Percentiles rank a stretch among this genome's conserved stretches.
phyloP scores from a whole-genome alignment of 108 stramenopile genomes.

The Cyclostephanos invisitatus region DNA sequence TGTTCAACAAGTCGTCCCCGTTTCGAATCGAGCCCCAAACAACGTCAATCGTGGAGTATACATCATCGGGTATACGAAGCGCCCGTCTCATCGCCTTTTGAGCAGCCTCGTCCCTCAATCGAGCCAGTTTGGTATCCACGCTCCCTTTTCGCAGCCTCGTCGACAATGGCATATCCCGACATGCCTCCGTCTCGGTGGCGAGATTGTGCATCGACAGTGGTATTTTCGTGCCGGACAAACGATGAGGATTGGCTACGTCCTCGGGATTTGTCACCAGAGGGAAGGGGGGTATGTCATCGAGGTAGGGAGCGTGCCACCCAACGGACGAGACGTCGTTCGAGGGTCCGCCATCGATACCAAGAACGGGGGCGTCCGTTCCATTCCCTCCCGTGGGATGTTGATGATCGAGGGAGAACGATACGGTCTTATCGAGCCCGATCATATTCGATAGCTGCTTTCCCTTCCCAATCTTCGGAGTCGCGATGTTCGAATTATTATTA shows the following conservation, averaged over 20 bases:
- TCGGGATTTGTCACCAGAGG: constrained; percentile 52
- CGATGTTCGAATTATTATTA: not conserved
- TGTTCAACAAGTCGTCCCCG: not conserved
- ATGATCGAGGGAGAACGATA: constrained; percentile 36
- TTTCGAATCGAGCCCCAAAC: constrained; percentile 17
- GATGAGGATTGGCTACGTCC: constrained; percentile 71
- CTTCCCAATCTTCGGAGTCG: constrained; percentile 9
- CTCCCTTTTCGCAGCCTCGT: constrained; percentile 2
- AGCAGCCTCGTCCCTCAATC: not conserved
- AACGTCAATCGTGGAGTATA: constrained; percentile 6
- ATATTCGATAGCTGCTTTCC: constrained; percentile 46
- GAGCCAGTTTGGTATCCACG: not conserved
- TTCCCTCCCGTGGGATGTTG: constrained; percentile 15
- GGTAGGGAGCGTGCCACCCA: constrained; percentile 83
- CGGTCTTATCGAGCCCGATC: constrained; percentile 26
- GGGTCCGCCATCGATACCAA: constrained; percentile 51
- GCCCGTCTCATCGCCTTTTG: constrained; percentile 12
- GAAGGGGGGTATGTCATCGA: constrained; percentile 60
- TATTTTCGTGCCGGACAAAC: constrained; percentile 45
- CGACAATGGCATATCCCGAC: constrained; percentile 17
- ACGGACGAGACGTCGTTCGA: constrained; percentile 13
- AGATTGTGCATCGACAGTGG: constrained; percentile 50
- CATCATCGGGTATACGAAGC: constrained; percentile 21
- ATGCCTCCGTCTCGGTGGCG: constrained; percentile 46
- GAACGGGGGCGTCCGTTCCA: not conserved